Base-by-base conservation (phyloP, 192 early-diverging fungal species). In the Irineochytrium annulatum region DNA sequence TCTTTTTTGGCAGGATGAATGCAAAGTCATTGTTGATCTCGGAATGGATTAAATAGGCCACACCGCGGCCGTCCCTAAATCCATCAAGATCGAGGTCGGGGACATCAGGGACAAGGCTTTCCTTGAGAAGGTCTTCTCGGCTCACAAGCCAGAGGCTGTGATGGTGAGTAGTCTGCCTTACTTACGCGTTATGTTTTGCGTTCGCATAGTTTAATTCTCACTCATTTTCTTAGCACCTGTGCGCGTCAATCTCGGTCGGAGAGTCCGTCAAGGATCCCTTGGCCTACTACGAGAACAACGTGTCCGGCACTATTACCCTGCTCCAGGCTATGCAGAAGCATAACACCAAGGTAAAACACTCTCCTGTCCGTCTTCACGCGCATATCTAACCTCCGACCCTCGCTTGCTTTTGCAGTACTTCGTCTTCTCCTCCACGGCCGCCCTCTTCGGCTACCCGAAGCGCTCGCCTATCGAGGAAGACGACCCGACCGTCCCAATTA, bases 381-480 rank as follows among this genome's bases (percentile, higher is more conserved):
- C 14, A 29, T 20, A 1, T 24, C 54, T 13, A 0, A 16, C 17
- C 34, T 34, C 2, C 20, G 24, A 32, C 45, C 3, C 45, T 44
- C 54, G 6, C 24, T 11, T 11, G 13, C 41, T 22, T 34, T 51
- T n/a, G 1, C 59, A 72, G 67, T 86, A 94, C 70, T 86, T 97
- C 65, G 90, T 97, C 41, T 97, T 97, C 62, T 95, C 92, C 31
- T 93, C 90, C 2, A 94, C 91, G 17, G 93, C 92, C 3, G 92
- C 95, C 14, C 83, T 98, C 16, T 98, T 93, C 76, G 90, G 90
- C 32, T 74, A 84, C 32, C 85, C 91, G 43, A 84, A 91, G 28
- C 62, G 48, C 13, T 79, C 80, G 27, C 89, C 89, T 20, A 86
- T 93, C 51, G 67, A 82, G 37, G 87, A 90, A 39, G 82, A 84